phyloP scores from a whole-genome alignment of 1,139 yeast species.

The Suhomyces bolitotheri region DNA sequence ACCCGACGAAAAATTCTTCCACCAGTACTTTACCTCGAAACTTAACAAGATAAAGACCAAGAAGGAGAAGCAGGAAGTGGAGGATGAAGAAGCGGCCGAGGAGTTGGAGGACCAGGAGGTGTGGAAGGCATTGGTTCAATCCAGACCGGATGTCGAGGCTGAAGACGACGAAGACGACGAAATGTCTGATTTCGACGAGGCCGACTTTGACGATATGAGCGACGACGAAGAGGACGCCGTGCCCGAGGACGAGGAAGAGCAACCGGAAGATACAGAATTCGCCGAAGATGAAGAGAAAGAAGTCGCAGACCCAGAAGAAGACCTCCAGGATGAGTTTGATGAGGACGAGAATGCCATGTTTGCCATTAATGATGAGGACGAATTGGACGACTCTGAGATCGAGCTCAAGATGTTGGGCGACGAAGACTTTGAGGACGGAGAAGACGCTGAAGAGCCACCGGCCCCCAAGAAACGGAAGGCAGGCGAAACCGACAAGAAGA shows the following conservation, averaged over 20 bases:
- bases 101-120: slow-evolving; percentile 77
- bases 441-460: slow-evolving; percentile 1
- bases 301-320: slow-evolving; percentile 24
- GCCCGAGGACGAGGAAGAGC: slow-evolving; percentile 27
- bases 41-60: slow-evolving; percentile 46
- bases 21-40: slow-evolving; percentile 77
- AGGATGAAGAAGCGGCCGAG: slow-evolving; percentile 41
- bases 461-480: slow-evolving; percentile 23
- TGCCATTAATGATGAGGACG: slow-evolving; percentile 39
- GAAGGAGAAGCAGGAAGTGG: slow-evolving; percentile 22
- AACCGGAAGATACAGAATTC: slow-evolving; percentile 28
- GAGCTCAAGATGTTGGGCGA: slow-evolving; percentile 25
- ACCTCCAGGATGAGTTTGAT: slow-evolving; percentile 21
- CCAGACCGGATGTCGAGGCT: slow-evolving; percentile 76
- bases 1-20: slow-evolving; percentile 89
- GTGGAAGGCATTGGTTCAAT: slow-evolving; percentile 85
- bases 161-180: slow-evolving; percentile 46
- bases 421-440: slow-evolving; percentile 20
- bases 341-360: slow-evolving; percentile 29
- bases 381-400: slow-evolving; percentile 38
- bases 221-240: slow-evolving; percentile 26
- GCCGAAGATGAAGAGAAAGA: slow-evolving; percentile 19
- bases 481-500: slow-evolving; percentile 21
- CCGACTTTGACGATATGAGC: slow-evolving; percentile 43
- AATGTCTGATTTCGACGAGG: slow-evolving; percentile 51